phyloP scores from a whole-genome alignment of 305 asterid genomes.

The Fraxinus sp. region DNA sequence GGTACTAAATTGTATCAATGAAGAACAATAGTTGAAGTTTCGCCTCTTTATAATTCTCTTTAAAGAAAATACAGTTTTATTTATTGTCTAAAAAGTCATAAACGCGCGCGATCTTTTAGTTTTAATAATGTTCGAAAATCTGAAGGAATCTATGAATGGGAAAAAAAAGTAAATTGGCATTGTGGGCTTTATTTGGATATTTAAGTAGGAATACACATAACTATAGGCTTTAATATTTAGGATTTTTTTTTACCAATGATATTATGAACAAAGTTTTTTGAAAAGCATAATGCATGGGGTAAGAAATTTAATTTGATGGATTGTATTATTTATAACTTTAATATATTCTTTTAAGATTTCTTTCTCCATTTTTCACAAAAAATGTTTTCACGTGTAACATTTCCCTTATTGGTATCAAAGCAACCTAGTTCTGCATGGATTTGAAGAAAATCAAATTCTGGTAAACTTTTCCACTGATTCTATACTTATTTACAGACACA shows the following conservation, averaged over 20 bases:
- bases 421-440: neutral
- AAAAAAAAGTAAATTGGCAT: neutral
- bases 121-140: neutral
- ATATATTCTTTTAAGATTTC: neutral
- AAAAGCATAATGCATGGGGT: no score
- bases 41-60: neutral
- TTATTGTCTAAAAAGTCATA: no score
- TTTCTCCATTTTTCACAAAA: neutral
- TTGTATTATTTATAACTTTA: no score
- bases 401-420: neutral
- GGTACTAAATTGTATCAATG: neutral
- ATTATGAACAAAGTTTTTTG: no score
- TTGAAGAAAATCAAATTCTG: neutral
- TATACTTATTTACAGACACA: constrained; percentile 60
- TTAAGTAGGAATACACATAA: neutral
- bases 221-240: neutral
- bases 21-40: neutral
- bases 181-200: neutral
- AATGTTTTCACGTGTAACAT: neutral
- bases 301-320: no score
- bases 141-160: neutral
- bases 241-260: neutral
- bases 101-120: no score
- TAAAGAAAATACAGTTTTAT: no score
- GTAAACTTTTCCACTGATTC: neutral